Conservation (phyloP, 768 basidiomycete genomes). For the Amanita exitialis region DNA sequence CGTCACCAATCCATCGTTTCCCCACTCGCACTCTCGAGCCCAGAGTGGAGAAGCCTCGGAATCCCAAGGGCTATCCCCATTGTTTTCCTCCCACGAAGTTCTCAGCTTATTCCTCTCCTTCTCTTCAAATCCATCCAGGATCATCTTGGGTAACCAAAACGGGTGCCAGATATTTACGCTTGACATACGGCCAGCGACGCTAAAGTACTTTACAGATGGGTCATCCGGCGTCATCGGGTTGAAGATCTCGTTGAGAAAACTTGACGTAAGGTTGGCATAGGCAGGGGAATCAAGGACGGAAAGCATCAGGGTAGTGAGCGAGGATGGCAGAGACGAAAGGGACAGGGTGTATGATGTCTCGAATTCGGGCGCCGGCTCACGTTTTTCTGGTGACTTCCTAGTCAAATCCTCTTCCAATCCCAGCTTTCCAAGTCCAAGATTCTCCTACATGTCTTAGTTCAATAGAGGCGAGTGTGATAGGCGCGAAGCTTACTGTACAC, state of each 20-base stretch:
- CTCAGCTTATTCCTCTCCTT: slow-evolving; percentile 37
- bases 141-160: slow-evolving; percentile 92
- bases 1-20: slow-evolving; percentile 89
- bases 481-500: slow-evolving; percentile 61
- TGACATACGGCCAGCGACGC: slow-evolving; percentile 71
- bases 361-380: slow-evolving; percentile 6
- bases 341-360: slow-evolving; percentile 31
- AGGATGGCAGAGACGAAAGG: slow-evolving; percentile 61
- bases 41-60: slow-evolving; percentile 26
- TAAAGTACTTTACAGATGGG: slow-evolving; percentile 83
- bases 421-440: slow-evolving; percentile 82
- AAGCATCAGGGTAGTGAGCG: slow-evolving; percentile 80
- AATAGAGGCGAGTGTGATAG: not conserved
- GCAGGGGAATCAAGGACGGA: slow-evolving; percentile 93
- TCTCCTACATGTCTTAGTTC: slow-evolving; percentile 39
- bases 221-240: slow-evolving; percentile 77
- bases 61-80: slow-evolving; percentile 5
- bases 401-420: slow-evolving; percentile 12
- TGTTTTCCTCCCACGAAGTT: slow-evolving; percentile 24
- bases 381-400: not conserved
- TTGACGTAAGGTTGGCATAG: slow-evolving; percentile 86
- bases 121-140: slow-evolving; percentile 79
- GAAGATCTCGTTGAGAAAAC: slow-evolving; percentile 71
- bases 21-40: slow-evolving; percentile 50
- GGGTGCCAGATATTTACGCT: slow-evolving; percentile 80